Base-by-base conservation (phyloP, 2,329 filamentous ascomycete genomes). In the Cladosporium sphaerospermum region DNA sequence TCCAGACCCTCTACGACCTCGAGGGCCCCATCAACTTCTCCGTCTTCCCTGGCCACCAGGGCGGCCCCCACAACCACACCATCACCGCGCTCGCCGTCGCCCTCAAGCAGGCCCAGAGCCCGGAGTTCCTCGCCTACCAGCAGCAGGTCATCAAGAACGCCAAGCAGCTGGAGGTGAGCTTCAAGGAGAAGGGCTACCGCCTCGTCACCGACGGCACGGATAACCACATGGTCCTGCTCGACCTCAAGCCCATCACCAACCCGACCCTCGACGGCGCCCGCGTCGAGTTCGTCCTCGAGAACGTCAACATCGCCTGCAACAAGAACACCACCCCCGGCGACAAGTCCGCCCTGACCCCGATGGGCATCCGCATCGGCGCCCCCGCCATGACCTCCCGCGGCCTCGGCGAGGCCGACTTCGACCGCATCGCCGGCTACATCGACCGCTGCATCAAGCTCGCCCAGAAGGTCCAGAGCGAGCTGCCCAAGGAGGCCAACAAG, bases 231-330 rank as follows among this genome's bases (percentile, higher is more conserved):
- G 91, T 99, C 45, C 85, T 99, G 54, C 75, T 99, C 57, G 93
- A 99, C 73, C 84, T 99, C 61, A 91, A 95, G 71, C 84, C 90
- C 19, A 56, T 63, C 68, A 82, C 88, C 69, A 48, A 48, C 52
- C 44, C 52, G 11, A 80, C 76, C 59, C 83, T 99, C 14, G 93
- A 99, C 66, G 93, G 93, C 66, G 93, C 93, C 54, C 89, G 93
- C 72, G 88, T 97, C 40, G 93, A 99, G 81, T 86, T 89, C 57
- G 87, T 99, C 55, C 85, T 99, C 16, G 93, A 99, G 79, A 88
- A 95, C 73, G 93, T 96, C 75, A 95, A 96, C 80, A 95, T 99
- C 72, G 91, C 93, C 58, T 95, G 90, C 83, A 99, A 99, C 85
- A 99, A 99, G 85, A 99, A 99, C 83, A 86, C 89, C 56, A 93